Base-by-base conservation (phyloP, 2,329 filamentous ascomycete species). In the Exophiala sp. region DNA sequence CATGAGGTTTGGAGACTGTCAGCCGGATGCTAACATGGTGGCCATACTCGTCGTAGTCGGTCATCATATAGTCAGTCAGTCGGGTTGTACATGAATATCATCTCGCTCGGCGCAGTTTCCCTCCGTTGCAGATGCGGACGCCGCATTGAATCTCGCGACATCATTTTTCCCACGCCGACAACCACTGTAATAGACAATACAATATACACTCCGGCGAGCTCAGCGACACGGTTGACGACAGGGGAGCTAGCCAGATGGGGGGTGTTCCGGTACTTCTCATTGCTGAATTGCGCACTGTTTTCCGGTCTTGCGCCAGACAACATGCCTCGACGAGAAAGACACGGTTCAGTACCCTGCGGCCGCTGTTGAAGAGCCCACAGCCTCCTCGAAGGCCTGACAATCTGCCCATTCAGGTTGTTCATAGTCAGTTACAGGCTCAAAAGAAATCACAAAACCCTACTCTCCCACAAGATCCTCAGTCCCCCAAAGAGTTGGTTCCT, bases 271-370 rank as follows among this genome's bases (percentile, higher is more conserved):
- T 41, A 13, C 49, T 49, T 35, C 44, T 59, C 22, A 27, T 59
- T 21, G 50, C 50, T 11, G 54, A 59, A 42, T 46, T 59, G 18
- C 56, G 56, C 21, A 27, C 43, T 22, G 56, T 52, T 23, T 59
- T 60, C 46, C 48, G 44, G 39, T 27, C 49, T 13, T 60, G 56
- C 42, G 47, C 55, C 24, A 45, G 54, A 46, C 52, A 53, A 39
- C 42, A 56, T 50, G 49, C 42, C 6, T 38, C 45, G 8, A 49
- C 53, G 3, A 42, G 43, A 43, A 46, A 23, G 37, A 41, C 50
- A 3, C 46, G 14, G 10, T 59, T 59, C 46, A 59, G 50, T 39
- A 55, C 49, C 18, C 32, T 45, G 11, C 43, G 27, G 3, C 46
- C 40, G 14, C 50, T 50, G 16, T 38, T 55, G 30, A 55, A 57